Base-by-base conservation (phyloP, 768 basidiomycete genomes). In the Trametes sanguinea region DNA sequence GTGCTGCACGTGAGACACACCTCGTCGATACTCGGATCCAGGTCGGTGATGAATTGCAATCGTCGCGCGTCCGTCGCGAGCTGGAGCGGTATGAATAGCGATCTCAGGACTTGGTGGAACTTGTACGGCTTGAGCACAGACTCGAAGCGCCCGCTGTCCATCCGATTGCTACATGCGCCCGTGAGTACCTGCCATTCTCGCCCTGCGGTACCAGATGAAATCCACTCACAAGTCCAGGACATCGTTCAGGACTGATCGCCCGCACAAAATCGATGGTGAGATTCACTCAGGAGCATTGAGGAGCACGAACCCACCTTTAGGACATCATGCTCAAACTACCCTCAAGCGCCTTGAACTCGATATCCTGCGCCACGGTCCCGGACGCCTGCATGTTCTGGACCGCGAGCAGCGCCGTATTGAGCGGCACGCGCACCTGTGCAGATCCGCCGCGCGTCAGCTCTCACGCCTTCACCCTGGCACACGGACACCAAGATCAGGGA, bases 331-430 rank as follows among this genome's bases (percentile, higher is more conserved):
- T 87, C 52, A 95, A 75, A 68, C 88, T 90, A 2, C 90, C 90
- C 67, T 86, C 85, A 16, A 95, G 80, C 6, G 92, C 95, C 68
- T 86, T 87, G 70, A 95, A 94, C 77, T 97, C 94, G 59, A 95
- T 86, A 63, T 90, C 87, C 69, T 94, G 89, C 2, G 83, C 81
- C 47, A 96, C 83, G 1, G 84, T 82, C 7, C 88, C 85, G 1
- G 85, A 85, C 1, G 91, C 92, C 63, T 90, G 88, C 83, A 96
- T 87, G 69, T 98, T 96, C 76, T 97, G 95, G 16, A 95, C 89
- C 1, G 95, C 93, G 51, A 96, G 78, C 13, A 95, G 77, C 10
- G 90, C 90, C 45, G 89, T 91, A 68, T 92, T 91, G 54, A 92
- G 75, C 30, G 90, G 90, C 58, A 92, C 90, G 62, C 90, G 86